Conservation (phyloP, 2,329 filamentous ascomycete genomes). For the Pyricularia sp. region DNA sequence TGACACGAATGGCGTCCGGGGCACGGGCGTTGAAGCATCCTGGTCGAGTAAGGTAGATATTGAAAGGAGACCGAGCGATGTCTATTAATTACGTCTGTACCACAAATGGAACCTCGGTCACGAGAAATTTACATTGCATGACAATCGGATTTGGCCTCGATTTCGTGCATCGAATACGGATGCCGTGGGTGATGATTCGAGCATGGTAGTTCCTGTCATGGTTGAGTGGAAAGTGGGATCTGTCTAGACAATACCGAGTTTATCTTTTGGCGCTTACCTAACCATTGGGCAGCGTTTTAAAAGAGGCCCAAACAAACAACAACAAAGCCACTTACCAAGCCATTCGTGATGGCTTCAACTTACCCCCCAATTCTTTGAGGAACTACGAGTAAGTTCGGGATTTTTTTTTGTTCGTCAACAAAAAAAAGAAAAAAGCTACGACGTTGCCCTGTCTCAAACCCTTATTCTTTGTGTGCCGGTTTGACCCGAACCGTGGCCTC, state of each 20-base stretch:
- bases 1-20: constrained; percentile 1
- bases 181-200: neutral
- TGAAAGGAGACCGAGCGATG: neutral
- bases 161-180: neutral
- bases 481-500: neutral
- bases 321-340: neutral
- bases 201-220: neutral
- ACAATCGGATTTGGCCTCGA: neutral
- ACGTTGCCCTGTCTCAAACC: neutral
- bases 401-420: neutral
- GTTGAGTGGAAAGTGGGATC: neutral
- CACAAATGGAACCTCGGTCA: neutral
- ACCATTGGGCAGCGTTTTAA: neutral
- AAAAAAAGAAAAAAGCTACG: neutral
- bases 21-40: neutral
- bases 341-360: neutral
- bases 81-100: neutral
- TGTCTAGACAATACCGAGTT: neutral
- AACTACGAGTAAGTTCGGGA: neutral
- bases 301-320: neutral
- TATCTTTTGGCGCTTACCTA: neutral
- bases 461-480: neutral
- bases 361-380: neutral
- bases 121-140: neutral
- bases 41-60: neutral